Evolutionary conservation across 2,329 filamentous ascomycete genomes (phyloP).

Genomic region (Lachnellula cervina): DNA sequence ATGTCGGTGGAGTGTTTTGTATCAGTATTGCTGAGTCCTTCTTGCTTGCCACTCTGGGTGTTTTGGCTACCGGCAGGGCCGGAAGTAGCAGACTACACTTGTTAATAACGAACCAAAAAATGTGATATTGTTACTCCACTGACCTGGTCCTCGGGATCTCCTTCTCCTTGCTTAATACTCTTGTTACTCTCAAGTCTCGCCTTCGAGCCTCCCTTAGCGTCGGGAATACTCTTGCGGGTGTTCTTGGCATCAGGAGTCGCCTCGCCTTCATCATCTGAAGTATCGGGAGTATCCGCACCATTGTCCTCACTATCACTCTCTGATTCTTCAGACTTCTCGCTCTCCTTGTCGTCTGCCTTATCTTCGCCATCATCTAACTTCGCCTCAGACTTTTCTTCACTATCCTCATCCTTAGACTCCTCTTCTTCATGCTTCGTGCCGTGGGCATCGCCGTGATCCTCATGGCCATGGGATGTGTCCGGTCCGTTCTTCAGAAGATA

Average conservation of each 20-base stretch:
- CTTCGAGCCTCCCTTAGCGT: slow-evolving; percentile 36
- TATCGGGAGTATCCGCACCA: slow-evolving; percentile 27
- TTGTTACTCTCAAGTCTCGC: slow-evolving; percentile 35
- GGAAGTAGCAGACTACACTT: slow-evolving; percentile 21
- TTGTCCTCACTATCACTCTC: slow-evolving; percentile 28
- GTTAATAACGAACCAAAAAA: slow-evolving; percentile 7
- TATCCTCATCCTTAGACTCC: slow-evolving; percentile 23
- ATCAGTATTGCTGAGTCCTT: slow-evolving; percentile 46
- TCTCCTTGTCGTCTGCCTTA: slow-evolving; percentile 27
- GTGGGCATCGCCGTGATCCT: slow-evolving; percentile 21
- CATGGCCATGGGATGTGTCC: slow-evolving; percentile 23
- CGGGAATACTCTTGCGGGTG: slow-evolving; percentile 20
- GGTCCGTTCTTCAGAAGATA: slow-evolving; percentile 25
- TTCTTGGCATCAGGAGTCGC: slow-evolving; percentile 33
- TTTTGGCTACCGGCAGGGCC: slow-evolving; percentile 33
- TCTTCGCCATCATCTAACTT: slow-evolving; percentile 26
- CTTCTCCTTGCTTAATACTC: slow-evolving; percentile 21
- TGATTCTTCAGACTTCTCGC: slow-evolving; percentile 30
- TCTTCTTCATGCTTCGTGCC: slow-evolving; percentile 16
- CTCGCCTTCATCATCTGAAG: slow-evolving; percentile 30
- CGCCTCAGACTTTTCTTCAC: slow-evolving; percentile 22
- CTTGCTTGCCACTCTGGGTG: slow-evolving; percentile 47
- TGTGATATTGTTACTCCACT: background rate
- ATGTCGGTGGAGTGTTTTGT: slow-evolving; percentile 45
- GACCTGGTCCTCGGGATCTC: slow-evolving; percentile 18